A percentile compares a stretch with the other conserved stretches of the same genome.
phyloP scores from a whole-genome alignment of 2,329 filamentous ascomycete genomes.

The Microcyclospora pomicola region DNA sequence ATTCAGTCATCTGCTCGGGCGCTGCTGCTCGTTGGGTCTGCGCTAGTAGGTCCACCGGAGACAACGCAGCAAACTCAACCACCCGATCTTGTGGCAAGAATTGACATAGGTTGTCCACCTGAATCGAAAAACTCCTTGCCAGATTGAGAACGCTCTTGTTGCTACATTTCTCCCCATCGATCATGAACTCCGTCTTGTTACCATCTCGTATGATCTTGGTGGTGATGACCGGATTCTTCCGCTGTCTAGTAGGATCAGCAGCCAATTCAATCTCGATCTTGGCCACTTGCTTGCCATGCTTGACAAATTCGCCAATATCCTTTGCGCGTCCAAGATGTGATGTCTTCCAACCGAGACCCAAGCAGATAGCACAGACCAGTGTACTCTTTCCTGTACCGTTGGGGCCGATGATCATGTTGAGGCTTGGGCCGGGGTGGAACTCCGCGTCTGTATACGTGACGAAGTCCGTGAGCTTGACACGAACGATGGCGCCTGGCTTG shows the following conservation, averaged over 20 bases:
- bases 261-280: slow-evolving; percentile 85
- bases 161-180: slow-evolving; percentile 51
- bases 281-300: slow-evolving; percentile 66
- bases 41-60: slow-evolving; percentile 64
- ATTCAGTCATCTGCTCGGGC: slow-evolving; percentile 61
- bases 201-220: slow-evolving; percentile 69
- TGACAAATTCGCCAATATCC: slow-evolving; percentile 79
- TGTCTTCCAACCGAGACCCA: slow-evolving; percentile 75
- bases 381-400: slow-evolving; percentile 98
- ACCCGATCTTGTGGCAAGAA: slow-evolving; percentile 94
- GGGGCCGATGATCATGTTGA: slow-evolving; percentile 99
- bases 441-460: slow-evolving; percentile 90
- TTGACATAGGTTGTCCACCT: slow-evolving; percentile 95
- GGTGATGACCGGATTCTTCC: slow-evolving; percentile 57
- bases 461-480: slow-evolving; percentile 76
- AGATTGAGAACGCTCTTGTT: slow-evolving; percentile 54
- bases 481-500: slow-evolving; percentile 73
- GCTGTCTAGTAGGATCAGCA: slow-evolving; percentile 40
- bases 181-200: slow-evolving; percentile 63
- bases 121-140: slow-evolving; percentile 63
- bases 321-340: slow-evolving; percentile 75
- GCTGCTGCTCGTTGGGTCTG: slow-evolving; percentile 85
- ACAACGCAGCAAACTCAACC: slow-evolving; percentile 78
- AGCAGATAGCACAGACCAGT: slow-evolving; percentile 87
- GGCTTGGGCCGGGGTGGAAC: slow-evolving; percentile 75